phyloP scores from a whole-genome alignment of 306 rosid species.

The Hylodesmum podocarpum region DNA sequence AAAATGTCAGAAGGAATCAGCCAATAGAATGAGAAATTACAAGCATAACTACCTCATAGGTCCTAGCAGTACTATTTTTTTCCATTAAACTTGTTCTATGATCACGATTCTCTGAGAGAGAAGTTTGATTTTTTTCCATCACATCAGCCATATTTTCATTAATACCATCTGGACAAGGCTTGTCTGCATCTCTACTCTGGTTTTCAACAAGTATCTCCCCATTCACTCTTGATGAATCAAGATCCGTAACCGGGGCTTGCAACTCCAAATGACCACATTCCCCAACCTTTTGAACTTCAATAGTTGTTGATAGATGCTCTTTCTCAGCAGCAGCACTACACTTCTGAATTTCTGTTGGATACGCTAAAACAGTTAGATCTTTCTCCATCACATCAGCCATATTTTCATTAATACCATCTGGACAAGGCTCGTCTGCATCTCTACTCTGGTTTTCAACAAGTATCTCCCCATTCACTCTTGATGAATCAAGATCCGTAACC shows the following conservation, averaged over 20 bases:
- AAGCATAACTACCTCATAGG: conserved; percentile 51
- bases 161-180: conserved; percentile 16
- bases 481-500: too few relatives aligned
- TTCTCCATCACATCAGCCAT: too few relatives aligned
- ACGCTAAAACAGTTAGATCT: too few relatives aligned
- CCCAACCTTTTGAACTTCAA: conserved; percentile 39
- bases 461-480: conserved; percentile 17
- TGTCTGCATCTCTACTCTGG: conserved; percentile 4
- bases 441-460: conserved; percentile 25
- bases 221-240: too few relatives aligned
- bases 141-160: conserved; percentile 5
- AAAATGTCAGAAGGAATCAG: background rate
- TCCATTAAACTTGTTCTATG: conserved; percentile 47
- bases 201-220: conserved; percentile 30
- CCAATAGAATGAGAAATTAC: background rate
- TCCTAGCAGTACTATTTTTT: conserved; percentile 47
- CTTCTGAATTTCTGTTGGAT: conserved; percentile 14
- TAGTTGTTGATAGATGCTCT: too few relatives aligned
- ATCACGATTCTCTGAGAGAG: conserved; percentile 22
- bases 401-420: conserved; percentile 9
- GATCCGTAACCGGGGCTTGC: conserved; percentile 40
- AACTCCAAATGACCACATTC: conserved; percentile 51
- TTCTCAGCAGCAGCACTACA: conserved; percentile 8
- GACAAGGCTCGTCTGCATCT: conserved; percentile 6
- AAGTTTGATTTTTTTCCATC: conserved; percentile 21